Evolutionary conservation across 2,329 filamentous ascomycete genomes (phyloP).

Genomic region (Beauveria pseudobassiana): DNA sequence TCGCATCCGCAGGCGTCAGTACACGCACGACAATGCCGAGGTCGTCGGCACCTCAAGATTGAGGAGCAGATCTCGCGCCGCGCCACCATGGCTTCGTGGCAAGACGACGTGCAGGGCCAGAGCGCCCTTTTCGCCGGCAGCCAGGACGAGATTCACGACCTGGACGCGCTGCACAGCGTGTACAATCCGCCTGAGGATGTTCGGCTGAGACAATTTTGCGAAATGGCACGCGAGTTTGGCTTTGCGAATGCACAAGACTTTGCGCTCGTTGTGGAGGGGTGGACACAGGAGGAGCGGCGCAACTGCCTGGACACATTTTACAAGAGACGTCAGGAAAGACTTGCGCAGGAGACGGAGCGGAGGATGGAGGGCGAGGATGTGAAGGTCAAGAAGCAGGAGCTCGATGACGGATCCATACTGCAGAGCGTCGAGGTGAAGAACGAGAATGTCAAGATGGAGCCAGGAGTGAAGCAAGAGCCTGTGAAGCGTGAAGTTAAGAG

Average conservation of each 20-base stretch:
- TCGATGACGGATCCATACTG: neutral
- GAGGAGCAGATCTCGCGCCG: constrained; percentile 75
- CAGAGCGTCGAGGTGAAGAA: constrained; percentile 8
- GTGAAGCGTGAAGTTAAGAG: constrained; percentile 3
- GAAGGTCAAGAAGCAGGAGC: constrained; percentile 4
- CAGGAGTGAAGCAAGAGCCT: neutral
- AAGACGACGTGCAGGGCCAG: constrained; percentile 33
- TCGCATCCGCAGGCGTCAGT: constrained; percentile 82
- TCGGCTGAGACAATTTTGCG: constrained; percentile 76
- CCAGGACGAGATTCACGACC: constrained; percentile 25
- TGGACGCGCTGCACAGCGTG: constrained; percentile 25
- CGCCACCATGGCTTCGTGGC: constrained; percentile 55
- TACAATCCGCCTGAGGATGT: constrained; percentile 73
- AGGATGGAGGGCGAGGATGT: constrained; percentile 3
- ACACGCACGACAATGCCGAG: constrained; percentile 94
- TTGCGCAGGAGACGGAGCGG: constrained; percentile 26
- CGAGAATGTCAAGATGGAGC: neutral
- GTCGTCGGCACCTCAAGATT: constrained; percentile 87
- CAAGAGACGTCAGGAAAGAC: constrained; percentile 49
- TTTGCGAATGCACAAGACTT: constrained; percentile 74
- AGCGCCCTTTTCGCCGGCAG: constrained; percentile 52
- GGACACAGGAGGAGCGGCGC: constrained; percentile 76
- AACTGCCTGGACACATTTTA: constrained; percentile 80
- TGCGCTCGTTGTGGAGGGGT: constrained; percentile 81
- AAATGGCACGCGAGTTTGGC: constrained; percentile 75